A percentile compares a stretch with the other conserved stretches of the same genome.
Evolutionary conservation across 2,329 filamentous ascomycete genomes (phyloP).

Genomic region (Cercospora beticola): DNA sequence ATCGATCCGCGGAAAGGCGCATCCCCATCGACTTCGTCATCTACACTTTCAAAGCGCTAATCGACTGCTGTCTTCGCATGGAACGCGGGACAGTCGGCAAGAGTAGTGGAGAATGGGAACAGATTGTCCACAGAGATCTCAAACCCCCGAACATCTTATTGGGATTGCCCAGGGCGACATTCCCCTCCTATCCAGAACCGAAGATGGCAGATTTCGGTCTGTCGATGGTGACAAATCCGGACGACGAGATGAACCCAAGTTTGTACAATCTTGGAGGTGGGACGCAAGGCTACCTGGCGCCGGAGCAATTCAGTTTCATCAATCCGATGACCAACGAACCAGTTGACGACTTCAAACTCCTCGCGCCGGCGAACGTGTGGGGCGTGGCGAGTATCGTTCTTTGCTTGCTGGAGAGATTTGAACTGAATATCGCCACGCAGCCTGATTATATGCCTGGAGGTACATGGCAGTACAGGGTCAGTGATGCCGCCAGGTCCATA

Average conservation of each 20-base stretch:
- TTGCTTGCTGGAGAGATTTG: background rate
- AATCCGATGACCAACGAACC: slow-evolving; percentile 11
- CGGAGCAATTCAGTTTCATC: slow-evolving; percentile 16
- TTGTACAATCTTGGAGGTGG: slow-evolving; percentile 9
- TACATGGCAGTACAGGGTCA: background rate
- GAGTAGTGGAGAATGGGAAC: background rate
- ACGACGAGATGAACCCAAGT: slow-evolving; percentile 20
- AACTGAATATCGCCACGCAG: background rate
- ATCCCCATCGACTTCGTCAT: slow-evolving; percentile 12
- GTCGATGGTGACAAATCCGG: slow-evolving; percentile 13
- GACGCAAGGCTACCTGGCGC: slow-evolving; percentile 18
- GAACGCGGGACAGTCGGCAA: slow-evolving; percentile 1
- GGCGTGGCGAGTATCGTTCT: slow-evolving; percentile 18
- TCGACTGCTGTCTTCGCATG: slow-evolving; percentile 14
- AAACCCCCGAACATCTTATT: slow-evolving; percentile 29
- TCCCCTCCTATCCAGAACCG: slow-evolving; percentile 7
- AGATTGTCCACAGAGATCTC: slow-evolving; percentile 28
- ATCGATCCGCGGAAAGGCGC: background rate
- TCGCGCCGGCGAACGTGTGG: slow-evolving; percentile 23
- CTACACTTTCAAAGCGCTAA: slow-evolving; percentile 15
- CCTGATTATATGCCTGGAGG: slow-evolving; percentile 11
- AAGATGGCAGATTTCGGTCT: slow-evolving; percentile 27
- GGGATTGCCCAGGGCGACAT: slow-evolving; percentile 4
- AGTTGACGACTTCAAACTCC: slow-evolving; percentile 18
- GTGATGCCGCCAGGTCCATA: background rate